These are phyloP conservation scores for Vitis vinifera DNA, from an alignment of 164 flowering plant genomes.

Conservation along the genomic window DNA sequence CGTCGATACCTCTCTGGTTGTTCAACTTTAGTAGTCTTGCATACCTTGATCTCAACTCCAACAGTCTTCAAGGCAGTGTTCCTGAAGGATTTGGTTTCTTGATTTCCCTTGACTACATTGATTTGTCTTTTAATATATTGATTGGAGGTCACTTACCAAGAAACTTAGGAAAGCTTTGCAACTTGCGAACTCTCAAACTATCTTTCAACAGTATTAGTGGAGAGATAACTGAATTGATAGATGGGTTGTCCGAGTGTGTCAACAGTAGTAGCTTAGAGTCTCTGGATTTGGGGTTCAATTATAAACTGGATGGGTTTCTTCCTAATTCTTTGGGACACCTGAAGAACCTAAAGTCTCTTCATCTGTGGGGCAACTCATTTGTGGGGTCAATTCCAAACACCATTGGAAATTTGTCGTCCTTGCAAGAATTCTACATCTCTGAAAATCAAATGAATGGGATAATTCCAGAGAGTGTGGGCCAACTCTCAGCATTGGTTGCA, in stretches of 20 bases:
- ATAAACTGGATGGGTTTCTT: constrained; percentile 11
- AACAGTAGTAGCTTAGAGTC: constrained; percentile 1
- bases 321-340: constrained; percentile 15
- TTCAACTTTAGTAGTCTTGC: constrained; percentile 9
- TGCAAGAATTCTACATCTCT: constrained; percentile 1
- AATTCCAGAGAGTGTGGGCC: constrained; percentile 17
- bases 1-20: neutral
- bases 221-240: constrained; percentile 1
- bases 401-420: constrained; percentile 15
- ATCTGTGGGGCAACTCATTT: constrained; percentile 7
- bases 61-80: too few species aligned
- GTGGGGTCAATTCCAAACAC: constrained; percentile 17
- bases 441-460: constrained; percentile 13
- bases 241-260: neutral
- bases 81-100: too few species aligned
- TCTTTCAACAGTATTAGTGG: neutral
- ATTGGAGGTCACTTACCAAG: neutral
- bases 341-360: constrained; percentile 2
- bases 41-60: constrained; percentile 4
- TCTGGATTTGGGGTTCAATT: constrained; percentile 4
- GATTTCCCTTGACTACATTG: too few species aligned
- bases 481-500: constrained; percentile 5
- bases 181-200: constrained; percentile 1
- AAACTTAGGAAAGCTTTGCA: constrained; percentile 13
- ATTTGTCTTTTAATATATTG: too few species aligned